Conservation (phyloP, 225 moss, liverwort and hornwort species). For the Pseudisothecium myosuroides region DNA sequence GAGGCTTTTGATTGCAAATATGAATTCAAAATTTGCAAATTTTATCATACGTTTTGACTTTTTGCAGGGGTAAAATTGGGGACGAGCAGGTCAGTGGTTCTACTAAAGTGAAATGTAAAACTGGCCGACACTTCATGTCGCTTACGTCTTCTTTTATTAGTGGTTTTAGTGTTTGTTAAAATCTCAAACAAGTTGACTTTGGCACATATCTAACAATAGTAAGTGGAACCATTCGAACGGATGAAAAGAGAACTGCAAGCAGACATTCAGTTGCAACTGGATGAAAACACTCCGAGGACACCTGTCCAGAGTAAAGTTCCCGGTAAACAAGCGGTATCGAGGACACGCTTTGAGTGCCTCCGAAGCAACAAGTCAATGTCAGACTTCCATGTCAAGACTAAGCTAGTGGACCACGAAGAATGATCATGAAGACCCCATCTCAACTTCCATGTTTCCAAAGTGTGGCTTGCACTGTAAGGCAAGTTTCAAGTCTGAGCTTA, state of each 20-base stretch:
- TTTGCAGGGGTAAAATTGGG: too few relatives aligned
- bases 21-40: too few relatives aligned
- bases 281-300: not conserved
- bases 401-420: not conserved
- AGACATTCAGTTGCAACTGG: not conserved
- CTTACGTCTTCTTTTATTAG: not conserved
- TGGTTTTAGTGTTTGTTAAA: not conserved
- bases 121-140: not conserved
- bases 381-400: not conserved
- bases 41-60: too few relatives aligned
- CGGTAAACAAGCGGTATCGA: not conserved
- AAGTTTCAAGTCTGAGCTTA: not conserved
- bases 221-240: not conserved
- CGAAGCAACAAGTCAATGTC: not conserved
- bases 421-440: not conserved
- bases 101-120: not conserved
- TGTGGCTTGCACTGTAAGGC: slow-evolving; percentile 9
- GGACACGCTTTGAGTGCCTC: not conserved
- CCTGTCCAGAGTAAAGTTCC: not conserved
- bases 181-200: not conserved
- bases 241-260: not conserved
- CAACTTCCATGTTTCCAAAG: not conserved
- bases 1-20: too few relatives aligned
- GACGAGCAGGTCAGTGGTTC: too few relatives aligned
- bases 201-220: not conserved